phyloP scores from a whole-genome alignment of 1,284 basidiomycete genomes.

The Cutaneotrichosporon cavernicola region DNA sequence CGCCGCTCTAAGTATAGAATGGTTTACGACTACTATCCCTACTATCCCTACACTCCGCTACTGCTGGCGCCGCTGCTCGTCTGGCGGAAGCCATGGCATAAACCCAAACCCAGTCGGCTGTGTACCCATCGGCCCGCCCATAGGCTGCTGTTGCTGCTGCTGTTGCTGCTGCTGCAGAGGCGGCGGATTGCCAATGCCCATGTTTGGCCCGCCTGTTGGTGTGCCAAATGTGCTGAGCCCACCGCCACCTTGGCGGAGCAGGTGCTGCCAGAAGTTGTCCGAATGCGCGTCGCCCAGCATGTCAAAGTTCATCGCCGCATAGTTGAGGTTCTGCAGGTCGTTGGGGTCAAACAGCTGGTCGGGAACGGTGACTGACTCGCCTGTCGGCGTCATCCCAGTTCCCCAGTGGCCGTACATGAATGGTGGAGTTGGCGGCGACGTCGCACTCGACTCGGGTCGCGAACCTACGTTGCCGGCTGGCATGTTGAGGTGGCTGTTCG shows the following conservation, averaged over 20 bases:
- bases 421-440: constrained; percentile 17
- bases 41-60: neutral
- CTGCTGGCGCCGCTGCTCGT: neutral
- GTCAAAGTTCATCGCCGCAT: constrained; percentile 28
- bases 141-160: neutral
- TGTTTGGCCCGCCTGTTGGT: neutral
- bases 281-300: constrained; percentile 20
- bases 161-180: constrained; percentile 2
- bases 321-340: constrained; percentile 26
- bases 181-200: neutral
- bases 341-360: constrained; percentile 23
- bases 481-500: neutral
- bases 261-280: constrained; percentile 21
- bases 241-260: constrained; percentile 18
- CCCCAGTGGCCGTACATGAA: constrained; percentile 15
- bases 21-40: neutral
- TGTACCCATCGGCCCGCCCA: neutral
- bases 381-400: constrained; percentile 12
- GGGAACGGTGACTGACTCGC: constrained; percentile 3
- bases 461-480: neutral
- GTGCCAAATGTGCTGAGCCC: constrained; percentile 15
- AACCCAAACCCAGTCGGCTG: constrained; percentile 15
- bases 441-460: neutral
- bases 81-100: constrained; percentile 20
- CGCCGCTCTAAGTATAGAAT: constrained; percentile 7